phyloP scores from a whole-genome alignment of 1,139 yeast species.

The Geotrichum candidum region DNA sequence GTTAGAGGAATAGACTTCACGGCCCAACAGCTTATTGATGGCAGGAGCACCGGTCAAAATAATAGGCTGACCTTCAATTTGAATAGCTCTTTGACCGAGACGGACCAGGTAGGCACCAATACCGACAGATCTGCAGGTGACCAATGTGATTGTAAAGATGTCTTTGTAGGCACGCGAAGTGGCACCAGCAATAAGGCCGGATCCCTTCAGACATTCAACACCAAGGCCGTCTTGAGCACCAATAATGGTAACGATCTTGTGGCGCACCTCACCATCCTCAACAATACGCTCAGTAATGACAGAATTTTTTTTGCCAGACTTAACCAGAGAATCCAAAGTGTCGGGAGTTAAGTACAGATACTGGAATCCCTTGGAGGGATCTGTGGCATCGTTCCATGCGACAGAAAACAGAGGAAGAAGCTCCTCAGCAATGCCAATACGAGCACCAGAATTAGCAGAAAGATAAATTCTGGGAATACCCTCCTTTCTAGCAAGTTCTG shows the following conservation, averaged over 20 bases:
- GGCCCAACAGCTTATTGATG: conserved; percentile 88
- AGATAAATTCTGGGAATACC: conserved; percentile 94
- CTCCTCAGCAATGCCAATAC: conserved; percentile 97
- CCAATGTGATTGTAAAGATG: conserved; percentile 91
- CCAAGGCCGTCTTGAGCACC: conserved; percentile 97
- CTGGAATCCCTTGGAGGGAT: conserved; percentile 81
- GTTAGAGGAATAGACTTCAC: conserved; percentile 94
- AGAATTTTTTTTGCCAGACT: conserved; percentile 41
- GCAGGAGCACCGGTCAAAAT: conserved; percentile 99
- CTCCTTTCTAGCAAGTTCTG: conserved; percentile 80
- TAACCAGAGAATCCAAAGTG: conserved; percentile 56
- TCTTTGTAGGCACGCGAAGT: conserved; percentile 97
- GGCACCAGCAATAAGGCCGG: conserved; percentile 98
- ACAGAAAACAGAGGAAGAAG: conserved; percentile 82
- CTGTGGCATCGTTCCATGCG: conserved; percentile 78
- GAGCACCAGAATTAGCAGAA: conserved; percentile 98
- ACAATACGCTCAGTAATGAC: conserved; percentile 76
- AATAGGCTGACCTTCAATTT: conserved; percentile 97
- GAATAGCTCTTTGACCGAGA: conserved; percentile 97
- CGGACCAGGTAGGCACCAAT: conserved; percentile 98
- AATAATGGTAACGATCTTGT: conserved; percentile 73
- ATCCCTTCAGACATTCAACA: conserved; percentile 96
- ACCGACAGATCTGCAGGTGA: conserved; percentile 98
- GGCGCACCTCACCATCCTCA: conserved; percentile 78
- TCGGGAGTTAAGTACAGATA: conserved; percentile 77